Evolutionary conservation across 129 eudicot species (phyloP).

Genomic region (Heracleum sosnowskyi): DNA sequence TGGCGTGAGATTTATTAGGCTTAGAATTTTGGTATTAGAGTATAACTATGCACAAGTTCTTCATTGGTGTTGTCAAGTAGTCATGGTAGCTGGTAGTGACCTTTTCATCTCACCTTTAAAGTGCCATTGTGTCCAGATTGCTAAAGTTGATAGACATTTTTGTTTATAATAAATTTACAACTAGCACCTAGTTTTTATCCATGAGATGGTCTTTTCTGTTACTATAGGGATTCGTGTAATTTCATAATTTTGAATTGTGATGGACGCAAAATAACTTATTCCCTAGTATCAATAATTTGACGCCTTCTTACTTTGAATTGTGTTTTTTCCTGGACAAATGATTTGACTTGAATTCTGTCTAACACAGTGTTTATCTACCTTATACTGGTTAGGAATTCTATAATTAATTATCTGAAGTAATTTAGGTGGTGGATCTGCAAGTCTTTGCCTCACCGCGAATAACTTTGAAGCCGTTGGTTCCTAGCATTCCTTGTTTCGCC

Average conservation of each 20-base stretch:
- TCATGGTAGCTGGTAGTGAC: background rate
- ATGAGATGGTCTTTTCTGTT: background rate
- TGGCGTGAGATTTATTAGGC: background rate
- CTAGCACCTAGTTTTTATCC: background rate
- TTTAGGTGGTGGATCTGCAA: conserved; percentile 90
- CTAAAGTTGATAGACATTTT: background rate
- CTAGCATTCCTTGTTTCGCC: conserved; percentile 97
- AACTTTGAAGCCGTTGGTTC: conserved; percentile 91
- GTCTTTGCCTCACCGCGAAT: conserved; percentile 87
- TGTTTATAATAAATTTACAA: background rate
- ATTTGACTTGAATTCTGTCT: background rate
- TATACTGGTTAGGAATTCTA: conserved; percentile 7
- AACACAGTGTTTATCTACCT: background rate
- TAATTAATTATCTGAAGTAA: background rate
- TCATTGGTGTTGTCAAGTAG: background rate
- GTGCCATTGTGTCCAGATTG: background rate
- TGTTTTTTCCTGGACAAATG: conserved; percentile 2
- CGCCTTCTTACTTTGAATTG: background rate
- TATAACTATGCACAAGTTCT: background rate
- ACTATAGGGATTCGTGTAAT: background rate
- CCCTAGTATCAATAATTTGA: background rate
- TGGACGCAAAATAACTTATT: background rate
- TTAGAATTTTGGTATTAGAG: background rate
- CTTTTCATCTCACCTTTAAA: background rate
- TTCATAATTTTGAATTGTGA: background rate